phyloP scores from a whole-genome alignment of 2,329 filamentous ascomycete genomes.

The Blastomyces gilchristii region DNA sequence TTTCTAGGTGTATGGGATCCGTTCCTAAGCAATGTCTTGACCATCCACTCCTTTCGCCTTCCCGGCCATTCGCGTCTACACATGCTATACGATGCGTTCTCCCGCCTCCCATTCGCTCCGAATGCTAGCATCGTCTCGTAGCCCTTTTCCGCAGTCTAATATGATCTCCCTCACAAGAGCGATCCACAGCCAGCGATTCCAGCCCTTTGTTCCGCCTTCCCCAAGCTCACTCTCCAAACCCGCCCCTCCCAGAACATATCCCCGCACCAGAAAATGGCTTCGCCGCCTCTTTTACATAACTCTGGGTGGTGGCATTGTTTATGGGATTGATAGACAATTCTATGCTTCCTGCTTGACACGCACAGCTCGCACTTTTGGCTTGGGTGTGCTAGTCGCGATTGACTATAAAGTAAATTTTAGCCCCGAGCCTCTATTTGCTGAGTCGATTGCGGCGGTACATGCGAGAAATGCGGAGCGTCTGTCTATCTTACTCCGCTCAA shows the following conservation, averaged over 20 bases:
- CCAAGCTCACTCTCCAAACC: conserved; percentile 69
- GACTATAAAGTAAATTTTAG: conserved; percentile 98
- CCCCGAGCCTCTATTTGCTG: conserved; percentile 61
- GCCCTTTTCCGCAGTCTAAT: not conserved
- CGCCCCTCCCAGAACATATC: conserved; percentile 58
- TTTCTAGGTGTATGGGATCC: not conserved
- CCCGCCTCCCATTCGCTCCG: not conserved
- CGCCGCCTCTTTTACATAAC: conserved; percentile 59
- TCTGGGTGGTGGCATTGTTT: conserved; percentile 50
- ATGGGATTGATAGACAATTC: conserved; percentile 59
- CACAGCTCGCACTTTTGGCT: conserved; percentile 69
- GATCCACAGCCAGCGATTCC: conserved; percentile 13
- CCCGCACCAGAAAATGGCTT: conserved; percentile 61
- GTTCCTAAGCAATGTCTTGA: not conserved
- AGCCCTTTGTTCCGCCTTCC: conserved; percentile 61
- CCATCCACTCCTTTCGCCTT: not conserved
- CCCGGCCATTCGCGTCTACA: not conserved
- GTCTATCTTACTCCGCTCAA: conserved; percentile 68
- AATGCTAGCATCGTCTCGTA: not conserved
- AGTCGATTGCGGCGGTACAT: conserved; percentile 68
- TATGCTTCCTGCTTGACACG: conserved; percentile 72
- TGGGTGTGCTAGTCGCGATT: conserved; percentile 67
- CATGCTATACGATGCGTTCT: not conserved
- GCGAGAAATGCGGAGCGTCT: conserved; percentile 71
- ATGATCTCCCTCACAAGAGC: not conserved